Percentiles rank a stretch among this genome's conserved stretches.
phyloP scores from a whole-genome alignment of 441 rosid species.

The Adansonia gregorii region DNA sequence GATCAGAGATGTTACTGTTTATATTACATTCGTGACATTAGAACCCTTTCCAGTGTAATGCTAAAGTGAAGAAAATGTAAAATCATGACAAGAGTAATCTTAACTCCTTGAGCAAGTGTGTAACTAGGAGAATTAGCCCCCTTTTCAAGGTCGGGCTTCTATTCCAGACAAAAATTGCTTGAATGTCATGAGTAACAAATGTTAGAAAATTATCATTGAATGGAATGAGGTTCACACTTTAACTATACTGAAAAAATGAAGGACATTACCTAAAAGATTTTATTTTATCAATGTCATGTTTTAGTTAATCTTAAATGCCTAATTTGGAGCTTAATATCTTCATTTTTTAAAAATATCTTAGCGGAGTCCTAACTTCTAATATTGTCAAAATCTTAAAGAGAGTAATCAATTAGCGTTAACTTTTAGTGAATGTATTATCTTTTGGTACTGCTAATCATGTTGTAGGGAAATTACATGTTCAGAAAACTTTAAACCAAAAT shows the following conservation, averaged over 20 bases:
- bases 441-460: background rate
- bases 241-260: background rate
- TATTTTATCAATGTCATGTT: background rate
- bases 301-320: conserved; percentile 1
- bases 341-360: background rate
- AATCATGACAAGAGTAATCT: conserved; percentile 1
- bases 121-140: background rate
- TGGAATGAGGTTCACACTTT: background rate
- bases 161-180: background rate
- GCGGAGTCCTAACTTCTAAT: background rate
- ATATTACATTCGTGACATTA: background rate
- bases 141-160: background rate
- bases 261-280: background rate
- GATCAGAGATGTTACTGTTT: conserved; percentile 9
- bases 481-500: background rate
- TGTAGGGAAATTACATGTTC: background rate
- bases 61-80: conserved; percentile 2
- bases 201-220: background rate
- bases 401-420: background rate
- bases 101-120: background rate
- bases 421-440: conserved; percentile 11
- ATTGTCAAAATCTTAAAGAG: background rate
- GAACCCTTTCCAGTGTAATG: background rate
- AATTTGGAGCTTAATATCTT: conserved; percentile 4
- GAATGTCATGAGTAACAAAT: background rate